phyloP scores from a whole-genome alignment of 1,284 basidiomycete genomes.

The Fomitopsis pinicola region DNA sequence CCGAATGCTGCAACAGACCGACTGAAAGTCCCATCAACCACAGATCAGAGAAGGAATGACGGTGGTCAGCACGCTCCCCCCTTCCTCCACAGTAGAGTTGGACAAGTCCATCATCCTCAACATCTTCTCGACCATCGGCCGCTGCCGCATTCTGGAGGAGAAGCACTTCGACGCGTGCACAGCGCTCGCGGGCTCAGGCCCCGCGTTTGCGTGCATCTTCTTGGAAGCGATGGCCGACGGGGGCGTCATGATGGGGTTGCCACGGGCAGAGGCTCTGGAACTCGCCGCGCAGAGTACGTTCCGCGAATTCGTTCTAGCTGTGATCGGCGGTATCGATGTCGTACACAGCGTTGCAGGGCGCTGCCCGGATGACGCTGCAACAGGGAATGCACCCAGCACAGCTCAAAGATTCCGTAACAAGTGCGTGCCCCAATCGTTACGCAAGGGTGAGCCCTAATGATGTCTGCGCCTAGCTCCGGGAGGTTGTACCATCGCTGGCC shows the following conservation, averaged over 20 bases:
- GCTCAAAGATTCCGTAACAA: constrained; percentile 97
- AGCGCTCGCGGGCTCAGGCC: constrained; percentile 92
- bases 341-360: constrained; percentile 84
- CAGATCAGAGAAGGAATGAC: constrained; percentile 99
- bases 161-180: constrained; percentile 99
- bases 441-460: background rate
- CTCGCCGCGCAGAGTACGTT: constrained; percentile 90
- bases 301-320: background rate
- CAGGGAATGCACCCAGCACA: constrained; percentile 90
- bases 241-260: constrained; percentile 99
- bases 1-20: background rate
- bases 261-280: constrained; percentile 90
- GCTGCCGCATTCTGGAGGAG: constrained; percentile 91
- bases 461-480: constrained; percentile 71
- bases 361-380: constrained; percentile 93
- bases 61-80: constrained; percentile 72
- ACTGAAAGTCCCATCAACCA: background rate
- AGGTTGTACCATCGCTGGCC: constrained; percentile 96
- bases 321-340: background rate
- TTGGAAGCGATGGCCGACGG: constrained; percentile 99
- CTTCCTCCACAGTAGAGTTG: constrained; percentile 45
- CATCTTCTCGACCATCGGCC: constrained; percentile 93
- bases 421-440: constrained; percentile 42
- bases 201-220: constrained; percentile 96
- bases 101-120: constrained; percentile 81